Base-by-base conservation (phyloP, 495 filamentous ascomycete species). In the Cercophora sp. region DNA sequence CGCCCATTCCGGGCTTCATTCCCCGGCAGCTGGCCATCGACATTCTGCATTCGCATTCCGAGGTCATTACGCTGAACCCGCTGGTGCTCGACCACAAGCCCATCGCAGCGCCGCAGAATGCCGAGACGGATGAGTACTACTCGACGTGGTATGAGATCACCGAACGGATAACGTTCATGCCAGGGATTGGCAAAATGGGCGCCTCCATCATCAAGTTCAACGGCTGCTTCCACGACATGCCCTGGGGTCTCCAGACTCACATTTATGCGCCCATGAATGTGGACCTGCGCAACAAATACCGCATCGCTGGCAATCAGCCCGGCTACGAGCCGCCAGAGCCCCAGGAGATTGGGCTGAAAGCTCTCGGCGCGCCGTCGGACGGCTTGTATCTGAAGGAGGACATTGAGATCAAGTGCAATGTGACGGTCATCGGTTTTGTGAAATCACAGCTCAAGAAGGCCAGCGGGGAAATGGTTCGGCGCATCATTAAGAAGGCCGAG, bases 301-400 rank as follows among this genome's bases (percentile, higher is more conserved):
- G 70, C 64, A 75, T 78, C 34, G 79, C 73, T 8, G 86, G 86
- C 3, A 81, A 81, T 56, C 70, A 85, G 44, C 79, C 79, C 0
- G 83, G 84, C 27, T 56, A 72, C 39, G 85, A 89, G 58, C 67
- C 75, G 13, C 78, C 74, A 31, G 76, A 84, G 55, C 60, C 71
- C 1, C 66, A 71, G 4, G 85, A 89, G 60, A 71, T 85, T 20
- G 80, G 82, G 19, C 52, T 74, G 8, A 66, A 68, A n/a, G 62
- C 60, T 41, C 62, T 79, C 2, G 75, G 74, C 43, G 65, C 60
- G 3, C 86, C 86, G 0, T 70, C 70, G 11, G 79, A 82, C 32
- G 87, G 87, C 0, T 71, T 91, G 4, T 90, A 87, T 65, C 63
- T 89, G n/a, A 73, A 81, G 13, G 86, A 90, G 64, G 87, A 89